Conservation (phyloP, 2,329 filamentous ascomycete species). For the Hymenoscyphus salicellus region DNA sequence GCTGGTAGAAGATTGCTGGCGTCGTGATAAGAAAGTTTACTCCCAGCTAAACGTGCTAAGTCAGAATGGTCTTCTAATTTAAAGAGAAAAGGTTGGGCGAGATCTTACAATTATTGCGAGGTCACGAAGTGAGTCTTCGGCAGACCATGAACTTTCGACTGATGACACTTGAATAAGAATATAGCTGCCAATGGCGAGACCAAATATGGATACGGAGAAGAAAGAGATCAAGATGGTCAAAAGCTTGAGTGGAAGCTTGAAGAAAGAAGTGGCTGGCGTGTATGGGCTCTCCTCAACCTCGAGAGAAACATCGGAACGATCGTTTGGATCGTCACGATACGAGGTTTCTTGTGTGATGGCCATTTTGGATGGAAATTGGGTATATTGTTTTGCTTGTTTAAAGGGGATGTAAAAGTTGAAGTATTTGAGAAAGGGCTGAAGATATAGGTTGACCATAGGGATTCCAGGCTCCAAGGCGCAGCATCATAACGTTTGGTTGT, state of each 20-base stretch:
- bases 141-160: background rate
- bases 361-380: background rate
- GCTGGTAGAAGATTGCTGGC: conserved; percentile 11
- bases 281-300: background rate
- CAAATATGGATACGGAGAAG: conserved; percentile 5
- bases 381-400: background rate
- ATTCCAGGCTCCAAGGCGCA: background rate
- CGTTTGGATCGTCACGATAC: background rate
- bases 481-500: background rate
- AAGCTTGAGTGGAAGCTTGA: conserved; percentile 12
- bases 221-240: conserved; percentile 8
- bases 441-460: background rate
- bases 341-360: background rate
- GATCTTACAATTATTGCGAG: conserved; percentile 12
- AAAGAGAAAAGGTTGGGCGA: background rate
- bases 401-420: background rate
- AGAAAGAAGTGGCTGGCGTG: conserved; percentile 9
- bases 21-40: conserved; percentile 13
- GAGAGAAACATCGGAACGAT: background rate
- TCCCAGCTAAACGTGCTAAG: conserved; percentile 2
- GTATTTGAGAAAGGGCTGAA: background rate
- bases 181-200: conserved; percentile 10
- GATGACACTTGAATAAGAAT: background rate
- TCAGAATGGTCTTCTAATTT: background rate
- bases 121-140: background rate